phyloP scores from a whole-genome alignment of 495 filamentous ascomycete genomes.

The Penicillium longicatenatum region DNA sequence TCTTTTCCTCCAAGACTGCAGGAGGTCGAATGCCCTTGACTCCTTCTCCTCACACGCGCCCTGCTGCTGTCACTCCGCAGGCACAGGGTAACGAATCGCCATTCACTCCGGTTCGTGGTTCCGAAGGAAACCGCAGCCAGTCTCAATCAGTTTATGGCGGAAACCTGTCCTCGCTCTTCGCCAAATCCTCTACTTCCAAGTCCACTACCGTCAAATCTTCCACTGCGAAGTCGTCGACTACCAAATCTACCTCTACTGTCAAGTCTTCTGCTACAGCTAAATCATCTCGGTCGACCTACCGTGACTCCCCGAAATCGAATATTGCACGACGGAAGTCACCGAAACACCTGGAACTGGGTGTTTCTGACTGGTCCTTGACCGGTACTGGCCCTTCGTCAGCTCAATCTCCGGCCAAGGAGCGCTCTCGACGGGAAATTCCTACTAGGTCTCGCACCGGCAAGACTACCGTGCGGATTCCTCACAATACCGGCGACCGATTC shows the following conservation, averaged over 20 bases:
- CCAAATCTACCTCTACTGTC: not conserved
- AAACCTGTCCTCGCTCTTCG: conserved; percentile 73
- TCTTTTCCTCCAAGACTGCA: conserved; percentile 90
- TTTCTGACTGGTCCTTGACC: conserved; percentile 89
- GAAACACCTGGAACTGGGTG: conserved; percentile 83
- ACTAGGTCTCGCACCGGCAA: conserved; percentile 61
- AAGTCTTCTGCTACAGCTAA: conserved; percentile 6
- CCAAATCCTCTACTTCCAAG: conserved; percentile 55
- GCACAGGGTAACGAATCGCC: conserved; percentile 40
- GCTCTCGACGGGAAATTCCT: conserved; percentile 59
- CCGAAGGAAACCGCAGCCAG: conserved; percentile 51
- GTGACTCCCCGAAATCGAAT: conserved; percentile 90
- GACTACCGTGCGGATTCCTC: conserved; percentile 74
- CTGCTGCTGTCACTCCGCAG: conserved; percentile 56
- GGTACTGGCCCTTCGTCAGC: conserved; percentile 69
- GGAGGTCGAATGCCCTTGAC: conserved; percentile 94
- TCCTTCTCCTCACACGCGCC: conserved; percentile 74
- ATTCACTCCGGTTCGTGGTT: conserved; percentile 74
- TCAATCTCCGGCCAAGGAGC: conserved; percentile 72
- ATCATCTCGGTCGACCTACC: conserved; percentile 39
- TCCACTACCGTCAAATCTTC: conserved; percentile 25
- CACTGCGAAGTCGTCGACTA: conserved; percentile 1
- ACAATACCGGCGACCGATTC: conserved; percentile 87
- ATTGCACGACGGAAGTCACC: conserved; percentile 75
- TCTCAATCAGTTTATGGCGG: conserved; percentile 72